Percentiles rank a stretch among this genome's conserved stretches.
Conservation (phyloP, 306 rosid species). For the Inga leiocalycina region DNA sequence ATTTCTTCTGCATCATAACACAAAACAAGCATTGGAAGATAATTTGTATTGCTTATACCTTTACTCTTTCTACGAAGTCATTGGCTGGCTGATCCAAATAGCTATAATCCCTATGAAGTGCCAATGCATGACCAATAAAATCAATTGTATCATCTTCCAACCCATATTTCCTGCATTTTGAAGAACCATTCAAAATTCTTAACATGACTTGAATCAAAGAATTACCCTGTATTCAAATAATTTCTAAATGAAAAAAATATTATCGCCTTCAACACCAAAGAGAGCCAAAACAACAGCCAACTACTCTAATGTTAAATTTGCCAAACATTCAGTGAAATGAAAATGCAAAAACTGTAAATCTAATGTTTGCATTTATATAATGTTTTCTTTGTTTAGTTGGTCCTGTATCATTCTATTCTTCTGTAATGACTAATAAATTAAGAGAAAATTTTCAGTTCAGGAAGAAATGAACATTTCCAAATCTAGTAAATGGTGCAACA, state of each 20-base stretch:
- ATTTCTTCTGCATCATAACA: not conserved
- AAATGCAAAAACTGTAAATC: not conserved
- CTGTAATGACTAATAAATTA: not conserved
- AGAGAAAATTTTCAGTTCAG: not conserved
- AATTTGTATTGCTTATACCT: constrained; percentile 41
- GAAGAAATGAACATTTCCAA: not conserved
- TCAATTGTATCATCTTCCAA: too few species aligned
- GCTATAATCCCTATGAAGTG: too few species aligned
- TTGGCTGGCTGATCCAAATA: too few species aligned
- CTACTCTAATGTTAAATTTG: not conserved
- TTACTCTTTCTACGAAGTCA: too few species aligned
- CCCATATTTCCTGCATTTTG: constrained; percentile 68
- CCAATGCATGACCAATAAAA: too few species aligned
- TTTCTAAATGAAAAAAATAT: not conserved
- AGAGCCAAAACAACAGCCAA: not conserved
- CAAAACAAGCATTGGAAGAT: constrained; percentile 12
- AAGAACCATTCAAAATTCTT: constrained; percentile 18
- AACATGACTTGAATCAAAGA: constrained; percentile 10
- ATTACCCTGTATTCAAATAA: not conserved
- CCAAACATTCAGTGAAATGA: not conserved
- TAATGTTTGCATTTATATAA: not conserved
- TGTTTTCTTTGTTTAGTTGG: not conserved
- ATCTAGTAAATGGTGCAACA: not conserved
- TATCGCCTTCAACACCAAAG: not conserved
- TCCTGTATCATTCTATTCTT: not conserved